Conservation (phyloP, 345 rosid genomes). For the Citrus trifoliata region DNA sequence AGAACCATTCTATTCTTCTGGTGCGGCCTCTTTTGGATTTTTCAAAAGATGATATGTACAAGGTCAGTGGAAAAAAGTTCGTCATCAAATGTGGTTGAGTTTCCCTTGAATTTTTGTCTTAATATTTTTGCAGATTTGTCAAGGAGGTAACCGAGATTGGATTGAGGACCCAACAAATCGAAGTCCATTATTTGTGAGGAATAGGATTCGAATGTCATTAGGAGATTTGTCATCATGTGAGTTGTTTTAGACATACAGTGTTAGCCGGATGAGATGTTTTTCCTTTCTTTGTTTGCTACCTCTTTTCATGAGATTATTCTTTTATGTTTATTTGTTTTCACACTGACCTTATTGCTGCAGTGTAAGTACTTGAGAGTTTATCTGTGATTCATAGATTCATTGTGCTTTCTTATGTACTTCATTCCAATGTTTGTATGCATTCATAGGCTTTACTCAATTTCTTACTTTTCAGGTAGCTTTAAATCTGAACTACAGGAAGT, state of each 20-base stretch:
- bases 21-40: conserved; percentile 79
- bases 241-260: conserved; percentile 20
- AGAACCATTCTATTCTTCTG: conserved; percentile 50
- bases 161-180: conserved; percentile 91
- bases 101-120: background rate
- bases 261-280: background rate
- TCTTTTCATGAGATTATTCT: background rate
- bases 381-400: background rate
- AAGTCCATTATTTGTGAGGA: conserved; percentile 70
- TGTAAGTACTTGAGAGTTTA: conserved; percentile 7
- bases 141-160: conserved; percentile 47
- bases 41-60: conserved; percentile 77
- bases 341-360: background rate
- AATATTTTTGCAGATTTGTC: conserved; percentile 57
- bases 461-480: conserved; percentile 44
- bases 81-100: background rate
- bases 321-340: background rate
- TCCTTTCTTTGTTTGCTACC: background rate
- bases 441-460: conserved; percentile 5
- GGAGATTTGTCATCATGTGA: conserved; percentile 57
- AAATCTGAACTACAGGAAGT: conserved; percentile 64
- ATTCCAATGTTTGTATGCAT: background rate
- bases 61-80: conserved; percentile 36
- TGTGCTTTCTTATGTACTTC: background rate
- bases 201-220: conserved; percentile 74